Conservation (phyloP, 176 grass and related monocot species). For the Juncus inflexus region DNA sequence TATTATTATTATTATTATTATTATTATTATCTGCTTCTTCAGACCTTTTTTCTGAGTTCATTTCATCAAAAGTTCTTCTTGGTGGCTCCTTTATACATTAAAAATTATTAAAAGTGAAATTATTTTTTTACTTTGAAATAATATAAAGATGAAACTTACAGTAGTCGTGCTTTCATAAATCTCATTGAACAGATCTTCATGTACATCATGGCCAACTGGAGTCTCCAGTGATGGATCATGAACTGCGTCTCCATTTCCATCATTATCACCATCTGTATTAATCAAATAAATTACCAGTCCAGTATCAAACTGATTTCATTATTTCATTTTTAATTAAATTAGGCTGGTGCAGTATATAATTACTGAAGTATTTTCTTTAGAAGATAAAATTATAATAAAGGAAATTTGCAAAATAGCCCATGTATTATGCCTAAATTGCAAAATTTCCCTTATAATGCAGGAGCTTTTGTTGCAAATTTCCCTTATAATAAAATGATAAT, state of each 20-base stretch:
- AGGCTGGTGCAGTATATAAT: background rate
- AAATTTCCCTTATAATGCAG: too few relatives aligned
- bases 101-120: background rate
- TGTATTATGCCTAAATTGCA: too few relatives aligned
- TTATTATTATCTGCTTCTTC: slow-evolving; percentile 1
- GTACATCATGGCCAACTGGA: slow-evolving; percentile 33
- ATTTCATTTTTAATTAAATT: background rate
- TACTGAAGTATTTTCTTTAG: background rate
- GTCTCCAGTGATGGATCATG: slow-evolving; percentile 33
- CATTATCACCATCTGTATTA: slow-evolving; percentile 34
- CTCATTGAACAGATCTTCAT: slow-evolving; percentile 72
- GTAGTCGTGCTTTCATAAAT: slow-evolving; percentile 48
- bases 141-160: slow-evolving; percentile 33
- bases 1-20: background rate
- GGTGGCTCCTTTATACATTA: background rate
- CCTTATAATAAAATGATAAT: background rate
- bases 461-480: too few relatives aligned
- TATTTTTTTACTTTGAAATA: too few relatives aligned
- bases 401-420: too few relatives aligned
- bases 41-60: slow-evolving; percentile 4
- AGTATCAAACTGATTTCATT: slow-evolving; percentile 4
- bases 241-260: slow-evolving; percentile 8
- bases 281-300: background rate
- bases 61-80: background rate
- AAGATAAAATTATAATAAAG: slow-evolving; percentile 1